phyloP scores from a whole-genome alignment of 164 flowering plant species.

The Kalanchoe fedtschenkoi region DNA sequence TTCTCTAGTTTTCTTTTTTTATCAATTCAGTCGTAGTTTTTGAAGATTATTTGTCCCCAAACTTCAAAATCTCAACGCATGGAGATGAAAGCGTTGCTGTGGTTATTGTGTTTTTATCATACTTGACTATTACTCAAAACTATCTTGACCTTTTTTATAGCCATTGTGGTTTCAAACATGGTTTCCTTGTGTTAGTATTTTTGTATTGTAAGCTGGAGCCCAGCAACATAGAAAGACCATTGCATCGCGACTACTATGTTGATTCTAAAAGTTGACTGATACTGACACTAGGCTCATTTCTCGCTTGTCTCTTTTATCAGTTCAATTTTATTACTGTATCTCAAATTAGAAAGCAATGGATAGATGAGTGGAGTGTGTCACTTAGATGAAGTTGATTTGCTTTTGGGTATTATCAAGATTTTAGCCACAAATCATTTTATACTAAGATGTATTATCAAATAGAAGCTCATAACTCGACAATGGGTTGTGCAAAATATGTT shows the following conservation, averaged over 20 bases:
- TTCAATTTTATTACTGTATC: neutral
- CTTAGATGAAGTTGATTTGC: neutral
- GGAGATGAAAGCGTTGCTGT: neutral
- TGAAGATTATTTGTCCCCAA: neutral
- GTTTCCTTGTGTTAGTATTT: neutral
- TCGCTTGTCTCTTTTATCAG: neutral
- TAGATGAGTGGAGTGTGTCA: neutral
- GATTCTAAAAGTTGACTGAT: neutral
- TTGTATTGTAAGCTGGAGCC: neutral
- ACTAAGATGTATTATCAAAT: neutral
- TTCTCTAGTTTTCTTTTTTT: neutral
- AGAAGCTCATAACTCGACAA: neutral
- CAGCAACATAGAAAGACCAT: neutral
- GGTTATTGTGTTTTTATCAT: neutral
- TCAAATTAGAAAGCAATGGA: neutral
- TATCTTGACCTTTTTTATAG: neutral
- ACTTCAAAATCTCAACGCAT: neutral
- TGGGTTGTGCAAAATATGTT: neutral
- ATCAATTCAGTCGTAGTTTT: neutral
- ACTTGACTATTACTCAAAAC: neutral
- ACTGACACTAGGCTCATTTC: neutral
- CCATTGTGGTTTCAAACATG: neutral
- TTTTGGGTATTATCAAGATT: neutral
- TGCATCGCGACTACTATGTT: neutral
- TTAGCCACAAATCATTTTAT: neutral